These are phyloP conservation scores for Candida tammaniensis DNA, from an alignment of 805 yeast genomes.

Conservation along the genomic window DNA sequence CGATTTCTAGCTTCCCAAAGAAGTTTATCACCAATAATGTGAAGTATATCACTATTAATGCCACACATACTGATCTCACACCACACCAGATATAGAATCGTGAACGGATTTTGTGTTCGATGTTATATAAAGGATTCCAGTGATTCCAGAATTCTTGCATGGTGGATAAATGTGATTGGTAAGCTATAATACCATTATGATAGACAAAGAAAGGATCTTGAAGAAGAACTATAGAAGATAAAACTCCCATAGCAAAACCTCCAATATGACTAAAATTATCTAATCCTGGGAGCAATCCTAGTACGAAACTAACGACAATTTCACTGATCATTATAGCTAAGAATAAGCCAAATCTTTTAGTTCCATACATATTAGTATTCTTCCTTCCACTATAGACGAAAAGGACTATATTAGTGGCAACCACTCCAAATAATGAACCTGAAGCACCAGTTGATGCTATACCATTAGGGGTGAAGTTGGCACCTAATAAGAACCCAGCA, in stretches of 20 bases:
- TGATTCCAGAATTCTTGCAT: constrained; percentile 31
- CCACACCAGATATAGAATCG: constrained; percentile 52
- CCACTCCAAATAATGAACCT: constrained; percentile 68
- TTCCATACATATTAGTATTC: constrained; percentile 43
- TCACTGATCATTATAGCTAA: constrained; percentile 52
- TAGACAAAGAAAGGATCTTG: constrained; percentile 55
- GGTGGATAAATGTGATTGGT: constrained; percentile 25
- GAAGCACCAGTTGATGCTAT: constrained; percentile 68
- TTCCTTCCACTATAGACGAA: constrained; percentile 52
- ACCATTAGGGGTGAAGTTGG: constrained; percentile 67
- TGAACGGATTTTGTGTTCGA: constrained; percentile 29
- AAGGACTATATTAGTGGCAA: constrained; percentile 59
- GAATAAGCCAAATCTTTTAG: constrained; percentile 45
- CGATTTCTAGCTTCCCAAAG: constrained; percentile 22
- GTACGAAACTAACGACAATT: constrained; percentile 53
- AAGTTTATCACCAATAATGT: constrained; percentile 49
- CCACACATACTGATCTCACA: constrained; percentile 45
- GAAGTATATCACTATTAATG: constrained; percentile 48
- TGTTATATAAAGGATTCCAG: constrained; percentile 39
- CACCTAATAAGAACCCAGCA: constrained; percentile 65
- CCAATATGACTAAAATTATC: constrained; percentile 78
- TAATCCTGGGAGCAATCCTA: constrained; percentile 70
- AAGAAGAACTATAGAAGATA: constrained; percentile 47
- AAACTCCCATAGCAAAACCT: constrained; percentile 63
- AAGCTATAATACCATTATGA: constrained; percentile 37